phyloP scores from a whole-genome alignment of 176 grass and related monocot genomes.

The Thalia dealbata region DNA sequence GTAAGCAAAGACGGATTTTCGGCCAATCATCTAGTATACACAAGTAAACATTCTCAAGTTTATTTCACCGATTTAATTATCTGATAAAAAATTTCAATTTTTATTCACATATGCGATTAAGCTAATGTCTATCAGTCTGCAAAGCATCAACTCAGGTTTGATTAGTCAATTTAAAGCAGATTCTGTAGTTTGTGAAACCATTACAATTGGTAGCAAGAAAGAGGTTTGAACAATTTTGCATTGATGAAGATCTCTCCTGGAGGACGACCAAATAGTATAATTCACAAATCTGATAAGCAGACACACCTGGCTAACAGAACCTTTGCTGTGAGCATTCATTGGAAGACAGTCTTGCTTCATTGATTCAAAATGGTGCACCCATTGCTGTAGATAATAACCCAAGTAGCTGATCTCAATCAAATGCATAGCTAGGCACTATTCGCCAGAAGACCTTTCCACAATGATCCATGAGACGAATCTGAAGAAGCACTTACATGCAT shows the following conservation, averaged over 20 bases:
- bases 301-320: constrained; percentile 79
- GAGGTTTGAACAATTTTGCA: too few species aligned
- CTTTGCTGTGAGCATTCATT: constrained; percentile 81
- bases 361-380: constrained; percentile 64
- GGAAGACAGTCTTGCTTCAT: constrained; percentile 71
- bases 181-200: too few species aligned
- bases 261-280: background rate
- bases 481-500: constrained; percentile 50
- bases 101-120: too few species aligned
- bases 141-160: too few species aligned
- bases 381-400: constrained; percentile 45
- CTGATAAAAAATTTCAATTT: too few species aligned
- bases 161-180: too few species aligned
- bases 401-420: background rate
- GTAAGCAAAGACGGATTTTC: too few species aligned
- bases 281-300: constrained; percentile 1
- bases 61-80: too few species aligned
- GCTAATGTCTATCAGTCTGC: too few species aligned
- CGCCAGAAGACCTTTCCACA: background rate
- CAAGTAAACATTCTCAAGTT: too few species aligned
- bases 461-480: background rate
- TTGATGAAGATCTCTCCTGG: background rate
- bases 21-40: too few species aligned
- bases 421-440: background rate
- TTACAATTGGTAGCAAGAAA: too few species aligned